phyloP scores from a whole-genome alignment of 306 rosid genomes.

The Vicia sativa region DNA sequence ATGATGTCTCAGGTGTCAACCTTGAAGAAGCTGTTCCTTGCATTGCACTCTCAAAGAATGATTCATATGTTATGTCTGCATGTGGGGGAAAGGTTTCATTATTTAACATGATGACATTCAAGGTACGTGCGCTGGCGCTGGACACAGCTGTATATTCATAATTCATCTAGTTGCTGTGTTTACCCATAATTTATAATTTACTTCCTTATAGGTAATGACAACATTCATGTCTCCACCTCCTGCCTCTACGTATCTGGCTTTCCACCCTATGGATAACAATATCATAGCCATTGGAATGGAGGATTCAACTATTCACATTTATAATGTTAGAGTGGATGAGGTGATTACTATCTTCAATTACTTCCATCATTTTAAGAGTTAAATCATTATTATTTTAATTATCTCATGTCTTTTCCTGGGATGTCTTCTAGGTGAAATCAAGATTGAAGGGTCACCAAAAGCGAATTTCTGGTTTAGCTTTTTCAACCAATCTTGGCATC shows the following conservation, averaged over 20 bases:
- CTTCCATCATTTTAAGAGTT: conserved; percentile 3
- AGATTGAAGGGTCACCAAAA: conserved; percentile 82
- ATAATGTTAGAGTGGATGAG: conserved; percentile 80
- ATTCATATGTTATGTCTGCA: conserved; percentile 85
- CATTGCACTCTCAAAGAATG: conserved; percentile 84
- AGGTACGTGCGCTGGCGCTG: conserved; percentile 45
- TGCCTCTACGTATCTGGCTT: conserved; percentile 75
- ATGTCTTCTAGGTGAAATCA: conserved; percentile 63
- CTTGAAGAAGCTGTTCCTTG: conserved; percentile 89
- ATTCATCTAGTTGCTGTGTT: conserved; percentile 25
- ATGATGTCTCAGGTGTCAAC: conserved; percentile 79
- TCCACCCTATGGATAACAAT: conserved; percentile 90
- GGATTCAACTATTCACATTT: conserved; percentile 83
- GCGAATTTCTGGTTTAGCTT: conserved; percentile 81
- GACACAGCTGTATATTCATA: conserved; percentile 15
- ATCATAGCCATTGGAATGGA: conserved; percentile 94
- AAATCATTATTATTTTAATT: conserved; percentile 25
- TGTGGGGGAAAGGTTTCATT: conserved; percentile 85
- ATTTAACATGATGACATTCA: conserved; percentile 84
- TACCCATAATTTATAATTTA: conserved; percentile 33
- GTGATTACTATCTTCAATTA: conserved; percentile 43
- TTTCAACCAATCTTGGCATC: conserved; percentile 72
- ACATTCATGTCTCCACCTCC: conserved; percentile 84
- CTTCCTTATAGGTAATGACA: conserved; percentile 74
- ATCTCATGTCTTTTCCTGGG: conserved; percentile 35